Conservation (phyloP, 352 stramenopile species). For the Phytopythium sindhum region DNA sequence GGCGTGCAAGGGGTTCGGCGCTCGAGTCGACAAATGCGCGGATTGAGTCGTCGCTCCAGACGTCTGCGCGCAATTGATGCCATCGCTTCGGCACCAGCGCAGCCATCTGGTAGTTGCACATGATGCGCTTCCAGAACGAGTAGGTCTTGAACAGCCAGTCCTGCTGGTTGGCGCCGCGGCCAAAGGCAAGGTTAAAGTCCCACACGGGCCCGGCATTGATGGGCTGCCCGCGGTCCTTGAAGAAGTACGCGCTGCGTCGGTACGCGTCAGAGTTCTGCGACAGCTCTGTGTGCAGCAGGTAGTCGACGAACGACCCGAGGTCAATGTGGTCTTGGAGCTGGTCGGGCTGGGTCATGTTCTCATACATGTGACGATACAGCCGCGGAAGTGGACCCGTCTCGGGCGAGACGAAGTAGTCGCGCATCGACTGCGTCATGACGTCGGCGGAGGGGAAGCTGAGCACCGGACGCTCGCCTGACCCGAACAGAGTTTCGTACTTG, state of each 20-base stretch:
- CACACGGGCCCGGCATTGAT: constrained; percentile 70
- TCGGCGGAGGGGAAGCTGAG: constrained; percentile 38
- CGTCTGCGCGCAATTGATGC: constrained; percentile 31
- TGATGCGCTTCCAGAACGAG: constrained; percentile 59
- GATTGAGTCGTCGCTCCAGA: constrained; percentile 58
- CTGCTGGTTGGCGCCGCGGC: constrained; percentile 28
- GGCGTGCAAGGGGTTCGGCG: constrained; percentile 36
- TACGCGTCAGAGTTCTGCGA: constrained; percentile 64
- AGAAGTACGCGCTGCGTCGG: constrained; percentile 60
- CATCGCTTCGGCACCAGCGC: constrained; percentile 55
- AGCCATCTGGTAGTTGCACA: constrained; percentile 72
- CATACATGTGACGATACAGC: constrained; percentile 58
- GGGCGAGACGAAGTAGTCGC: constrained; percentile 52
- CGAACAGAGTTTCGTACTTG: constrained; percentile 57
- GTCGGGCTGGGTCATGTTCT: constrained; percentile 58
- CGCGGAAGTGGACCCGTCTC: constrained; percentile 45
- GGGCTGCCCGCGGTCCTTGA: constrained; percentile 58
- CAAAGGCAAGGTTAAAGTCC: constrained; percentile 73
- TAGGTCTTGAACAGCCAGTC: constrained; percentile 54
- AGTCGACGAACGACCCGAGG: constrained; percentile 68
- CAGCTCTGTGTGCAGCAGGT: constrained; percentile 66
- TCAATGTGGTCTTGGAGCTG: constrained; percentile 50
- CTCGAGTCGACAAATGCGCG: constrained; percentile 34
- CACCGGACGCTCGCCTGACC: constrained; percentile 42
- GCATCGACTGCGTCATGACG: constrained; percentile 54